phyloP scores from a whole-genome alignment of 495 filamentous ascomycete genomes.

The Podospora comata region DNA sequence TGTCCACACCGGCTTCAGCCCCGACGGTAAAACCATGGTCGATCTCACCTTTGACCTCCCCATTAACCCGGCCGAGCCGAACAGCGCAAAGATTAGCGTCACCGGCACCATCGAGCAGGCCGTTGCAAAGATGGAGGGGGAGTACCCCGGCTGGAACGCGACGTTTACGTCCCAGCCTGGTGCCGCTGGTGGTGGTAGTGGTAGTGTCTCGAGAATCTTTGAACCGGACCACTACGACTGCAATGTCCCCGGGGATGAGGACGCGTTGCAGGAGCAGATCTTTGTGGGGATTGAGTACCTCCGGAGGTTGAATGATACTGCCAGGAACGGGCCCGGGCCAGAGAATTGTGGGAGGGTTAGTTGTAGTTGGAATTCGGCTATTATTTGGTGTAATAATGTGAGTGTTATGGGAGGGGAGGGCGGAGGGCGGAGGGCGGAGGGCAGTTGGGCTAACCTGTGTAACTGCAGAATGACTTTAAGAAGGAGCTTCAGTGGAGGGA shows the following conservation, averaged over 20 bases:
- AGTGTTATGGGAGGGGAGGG: no score
- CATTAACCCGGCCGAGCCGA: neutral
- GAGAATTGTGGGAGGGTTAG: neutral
- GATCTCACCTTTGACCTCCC: neutral
- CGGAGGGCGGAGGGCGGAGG: no score
- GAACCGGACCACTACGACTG: neutral
- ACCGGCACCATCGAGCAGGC: neutral
- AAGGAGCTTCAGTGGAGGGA: neutral
- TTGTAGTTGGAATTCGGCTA: neutral
- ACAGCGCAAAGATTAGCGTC: neutral
- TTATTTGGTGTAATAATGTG: neutral
- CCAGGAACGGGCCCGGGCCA: neutral
- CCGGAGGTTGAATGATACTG: neutral
- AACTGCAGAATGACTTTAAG: neutral
- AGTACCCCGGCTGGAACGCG: neutral
- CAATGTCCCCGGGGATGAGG: neutral
- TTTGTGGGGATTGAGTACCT: neutral
- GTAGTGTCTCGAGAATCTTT: neutral
- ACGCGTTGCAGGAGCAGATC: neutral
- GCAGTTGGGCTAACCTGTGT: no score
- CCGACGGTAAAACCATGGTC: no score
- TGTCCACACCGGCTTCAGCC: no score
- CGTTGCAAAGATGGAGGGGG: neutral
- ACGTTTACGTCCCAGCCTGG: neutral
- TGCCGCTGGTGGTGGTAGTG: no score